Conservation (phyloP, 2,329 filamentous ascomycete species). For the Monilinia polystroma region DNA sequence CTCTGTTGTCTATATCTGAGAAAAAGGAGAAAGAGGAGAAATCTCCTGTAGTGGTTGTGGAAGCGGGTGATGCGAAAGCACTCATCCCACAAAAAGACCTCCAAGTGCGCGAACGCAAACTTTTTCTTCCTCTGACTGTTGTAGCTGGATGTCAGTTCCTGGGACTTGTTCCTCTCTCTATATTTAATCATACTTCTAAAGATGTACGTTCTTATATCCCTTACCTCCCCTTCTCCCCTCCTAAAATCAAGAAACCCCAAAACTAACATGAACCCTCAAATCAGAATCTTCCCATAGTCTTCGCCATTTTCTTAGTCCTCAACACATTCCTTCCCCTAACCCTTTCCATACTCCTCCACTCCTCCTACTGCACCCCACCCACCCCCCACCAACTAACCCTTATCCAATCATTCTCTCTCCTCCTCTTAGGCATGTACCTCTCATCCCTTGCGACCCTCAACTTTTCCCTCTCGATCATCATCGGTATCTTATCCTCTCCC, state of each 20-base stretch:
- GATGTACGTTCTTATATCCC: conserved; percentile 48
- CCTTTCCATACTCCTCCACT: conserved; percentile 55
- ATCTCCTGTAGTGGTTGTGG: conserved; percentile 32
- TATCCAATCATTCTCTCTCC: conserved; percentile 87
- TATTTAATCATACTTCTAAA: conserved; percentile 75
- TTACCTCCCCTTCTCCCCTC: too few species aligned
- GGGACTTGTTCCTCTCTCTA: conserved; percentile 75
- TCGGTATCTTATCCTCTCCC: conserved; percentile 76
- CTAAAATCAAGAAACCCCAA: background rate
- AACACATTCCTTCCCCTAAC: conserved; percentile 57
- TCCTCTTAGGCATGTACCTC: conserved; percentile 87
- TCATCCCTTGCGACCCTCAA: conserved; percentile 93
- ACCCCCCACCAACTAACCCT: conserved; percentile 71
- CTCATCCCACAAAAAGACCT: conserved; percentile 31
- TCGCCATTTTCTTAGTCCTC: conserved; percentile 55
- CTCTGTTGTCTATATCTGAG: conserved; percentile 16
- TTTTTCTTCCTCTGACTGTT: conserved; percentile 71
- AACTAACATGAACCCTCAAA: conserved; percentile 1
- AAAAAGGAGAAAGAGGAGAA: conserved; percentile 38
- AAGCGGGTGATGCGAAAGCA: conserved; percentile 31
- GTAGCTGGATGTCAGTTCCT: conserved; percentile 73
- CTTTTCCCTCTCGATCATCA: conserved; percentile 83
- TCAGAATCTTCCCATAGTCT: conserved; percentile 60
- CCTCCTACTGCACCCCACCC: conserved; percentile 47
- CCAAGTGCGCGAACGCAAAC: conserved; percentile 47